Evolutionary conservation across 2,329 filamentous ascomycete genomes (phyloP).

Genomic region (Pseudocercospora musae): DNA sequence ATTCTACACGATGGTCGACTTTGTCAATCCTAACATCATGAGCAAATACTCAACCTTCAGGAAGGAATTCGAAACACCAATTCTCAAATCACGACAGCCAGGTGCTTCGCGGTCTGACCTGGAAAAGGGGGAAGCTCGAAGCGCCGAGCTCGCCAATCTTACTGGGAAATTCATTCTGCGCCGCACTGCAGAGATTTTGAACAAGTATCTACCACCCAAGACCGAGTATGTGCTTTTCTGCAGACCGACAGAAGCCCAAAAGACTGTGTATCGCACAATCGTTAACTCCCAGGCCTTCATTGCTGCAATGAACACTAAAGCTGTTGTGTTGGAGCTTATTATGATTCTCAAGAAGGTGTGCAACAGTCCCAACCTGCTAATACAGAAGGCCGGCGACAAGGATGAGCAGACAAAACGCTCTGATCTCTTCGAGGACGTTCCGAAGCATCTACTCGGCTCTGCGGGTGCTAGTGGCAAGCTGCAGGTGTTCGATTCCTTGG

Average conservation of each 20-base stretch:
- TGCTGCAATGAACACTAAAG: constrained; percentile 58
- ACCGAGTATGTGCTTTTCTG: constrained; percentile 67
- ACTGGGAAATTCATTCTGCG: constrained; percentile 65
- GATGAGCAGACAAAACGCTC: constrained; percentile 35
- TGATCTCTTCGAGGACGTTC: constrained; percentile 43
- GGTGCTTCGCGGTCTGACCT: constrained; percentile 59
- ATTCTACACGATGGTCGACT: constrained; percentile 66
- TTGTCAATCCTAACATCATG: constrained; percentile 65
- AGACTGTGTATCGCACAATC: constrained; percentile 60
- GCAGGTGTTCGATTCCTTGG: constrained; percentile 62
- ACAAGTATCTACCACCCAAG: constrained; percentile 64
- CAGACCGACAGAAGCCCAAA: constrained; percentile 58
- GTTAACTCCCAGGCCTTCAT: constrained; percentile 64
- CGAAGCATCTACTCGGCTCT: constrained; percentile 54
- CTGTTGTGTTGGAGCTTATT: constrained; percentile 65
- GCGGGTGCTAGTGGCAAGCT: constrained; percentile 63
- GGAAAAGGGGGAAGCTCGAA: constrained; percentile 61
- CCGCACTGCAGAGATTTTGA: constrained; percentile 63
- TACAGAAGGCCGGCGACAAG: constrained; percentile 44
- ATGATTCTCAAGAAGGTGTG: constrained; percentile 71
- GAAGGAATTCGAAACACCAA: constrained; percentile 62
- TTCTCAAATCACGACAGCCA: constrained; percentile 62
- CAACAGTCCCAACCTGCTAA: constrained; percentile 64
- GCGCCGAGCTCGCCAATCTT: constrained; percentile 58
- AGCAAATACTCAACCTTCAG: constrained; percentile 62